Evolutionary conservation across 2,329 filamentous ascomycete genomes (phyloP), one percentile per base, ranked within the genome.

Genomic region (Clonostachys sp.): DNA sequence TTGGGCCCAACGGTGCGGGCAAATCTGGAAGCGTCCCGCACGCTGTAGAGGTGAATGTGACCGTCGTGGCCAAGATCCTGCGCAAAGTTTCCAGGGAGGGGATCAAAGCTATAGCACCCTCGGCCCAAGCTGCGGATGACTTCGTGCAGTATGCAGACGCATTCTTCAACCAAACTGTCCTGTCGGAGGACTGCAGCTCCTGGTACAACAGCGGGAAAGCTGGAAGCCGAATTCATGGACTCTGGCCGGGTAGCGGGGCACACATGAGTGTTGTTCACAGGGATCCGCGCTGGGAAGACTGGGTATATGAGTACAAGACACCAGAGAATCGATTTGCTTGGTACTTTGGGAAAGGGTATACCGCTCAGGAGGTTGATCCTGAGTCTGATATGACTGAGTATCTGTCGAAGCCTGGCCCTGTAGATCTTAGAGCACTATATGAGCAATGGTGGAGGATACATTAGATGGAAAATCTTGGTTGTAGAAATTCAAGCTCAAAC

Each of bases 311-410:
- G 55, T 72, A 77, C 43, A 57, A 75, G 0, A 59, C 61, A 0
- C 64, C 67, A 59, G 70, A 67, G 0, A 78, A 78, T 41, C 60
- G 80, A 8, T 81, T 86, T 52, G 67, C 73, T 3, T 89, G 72
- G 68, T 77, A 83, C 57, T 80, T 88, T 54, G 86, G 86, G 1
- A 86, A 84, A 57, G 86, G 86, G 0, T 81, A 78, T 65, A 87
- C 83, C 4, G 68, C 56, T 47, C 77, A 77, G 51, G 86, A 89
- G 61, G 53, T 67, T 17, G 73, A 80, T 36, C 65, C 70, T 6
- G 67, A 67, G n/a, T 68, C 71, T 4, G 83, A 88, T 55, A 68
- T 87, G 59, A 86, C 82, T 10, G 68, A 75, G 10, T 87, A 89
- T 70, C 61, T 90, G 48, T 77, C 67, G 52, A 55, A 74, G 33